Evolutionary conservation across 495 filamentous ascomycete genomes (phyloP).

Genomic region (Daldinia grandis): DNA sequence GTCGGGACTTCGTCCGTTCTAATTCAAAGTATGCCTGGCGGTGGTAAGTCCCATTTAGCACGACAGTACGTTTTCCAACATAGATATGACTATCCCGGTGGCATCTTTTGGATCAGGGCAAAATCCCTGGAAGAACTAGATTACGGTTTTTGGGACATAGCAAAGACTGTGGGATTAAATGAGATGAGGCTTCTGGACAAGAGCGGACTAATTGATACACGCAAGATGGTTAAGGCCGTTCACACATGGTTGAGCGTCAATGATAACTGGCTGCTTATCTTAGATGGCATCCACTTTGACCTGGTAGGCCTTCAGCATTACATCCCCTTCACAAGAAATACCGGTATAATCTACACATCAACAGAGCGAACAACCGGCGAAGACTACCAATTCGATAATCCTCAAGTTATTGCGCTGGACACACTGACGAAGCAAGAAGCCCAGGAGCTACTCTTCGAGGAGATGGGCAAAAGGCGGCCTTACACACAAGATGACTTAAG

Average conservation of each 20-base stretch:
- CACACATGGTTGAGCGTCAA: constrained; percentile 73
- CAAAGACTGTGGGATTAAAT: constrained; percentile 67
- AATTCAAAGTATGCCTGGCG: constrained; percentile 76
- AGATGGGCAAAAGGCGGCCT: constrained; percentile 65
- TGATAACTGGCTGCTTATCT: constrained; percentile 77
- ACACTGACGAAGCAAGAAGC: constrained; percentile 61
- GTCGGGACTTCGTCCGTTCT: constrained; percentile 73
- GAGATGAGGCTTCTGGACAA: constrained; percentile 48
- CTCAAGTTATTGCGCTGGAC: constrained; percentile 72
- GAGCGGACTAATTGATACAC: constrained; percentile 55
- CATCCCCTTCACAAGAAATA: constrained; percentile 73
- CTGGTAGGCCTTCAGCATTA: constrained; percentile 69
- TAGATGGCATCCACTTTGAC: constrained; percentile 78
- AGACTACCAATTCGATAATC: constrained; percentile 75
- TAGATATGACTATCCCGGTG: constrained; percentile 71
- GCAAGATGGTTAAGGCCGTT: constrained; percentile 67
- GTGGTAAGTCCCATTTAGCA: constrained; percentile 83
- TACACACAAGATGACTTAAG: constrained; percentile 65
- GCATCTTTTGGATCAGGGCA: constrained; percentile 82
- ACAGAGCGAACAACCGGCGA: constrained; percentile 71
- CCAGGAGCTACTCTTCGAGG: constrained; percentile 56
- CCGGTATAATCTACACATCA: constrained; percentile 80
- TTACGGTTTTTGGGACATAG: constrained; percentile 79
- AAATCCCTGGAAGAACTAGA: constrained; percentile 69
- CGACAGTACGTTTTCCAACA: constrained; percentile 80